phyloP scores from a whole-genome alignment of 306 rosid genomes.

The Lagenaria siceraria region DNA sequence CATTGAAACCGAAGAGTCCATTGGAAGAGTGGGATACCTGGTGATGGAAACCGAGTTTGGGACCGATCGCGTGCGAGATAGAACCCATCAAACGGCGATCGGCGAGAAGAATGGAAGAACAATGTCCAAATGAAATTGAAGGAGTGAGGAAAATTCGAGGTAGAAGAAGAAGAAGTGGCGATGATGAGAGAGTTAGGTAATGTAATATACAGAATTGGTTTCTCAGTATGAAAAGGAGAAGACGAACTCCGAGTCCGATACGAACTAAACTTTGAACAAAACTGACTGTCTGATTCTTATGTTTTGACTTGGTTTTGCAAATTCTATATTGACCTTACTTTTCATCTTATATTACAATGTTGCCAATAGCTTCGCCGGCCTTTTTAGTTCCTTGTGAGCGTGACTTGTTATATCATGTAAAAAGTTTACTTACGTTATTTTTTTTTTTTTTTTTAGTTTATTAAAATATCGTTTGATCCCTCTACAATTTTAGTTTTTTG shows the following conservation, averaged over 20 bases:
- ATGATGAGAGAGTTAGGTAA: neutral
- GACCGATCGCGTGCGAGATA: slow-evolving; percentile 39
- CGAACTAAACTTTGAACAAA: neutral
- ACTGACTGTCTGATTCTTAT: neutral
- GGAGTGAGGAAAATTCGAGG: neutral
- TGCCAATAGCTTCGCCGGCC: neutral
- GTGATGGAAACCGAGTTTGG: slow-evolving; percentile 24
- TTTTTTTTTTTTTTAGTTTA: no score
- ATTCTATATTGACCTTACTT: neutral
- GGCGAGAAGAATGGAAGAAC: neutral
- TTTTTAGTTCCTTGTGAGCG: no score
- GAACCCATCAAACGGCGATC: slow-evolving; percentile 38
- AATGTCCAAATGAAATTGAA: neutral
- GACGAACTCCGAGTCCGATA: neutral
- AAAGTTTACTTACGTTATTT: no score
- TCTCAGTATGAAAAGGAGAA: neutral
- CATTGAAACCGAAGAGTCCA: slow-evolving; percentile 5
- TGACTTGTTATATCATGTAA: no score
- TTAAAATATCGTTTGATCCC: no score
- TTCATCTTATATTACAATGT: neutral
- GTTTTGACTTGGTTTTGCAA: neutral
- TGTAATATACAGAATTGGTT: neutral
- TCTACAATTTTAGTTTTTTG: no score
- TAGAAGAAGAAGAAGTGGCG: no score
- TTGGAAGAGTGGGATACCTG: slow-evolving; percentile 9